Conservation (phyloP, 1,139 yeast species). For the Schwanniomyces etchellsii region DNA sequence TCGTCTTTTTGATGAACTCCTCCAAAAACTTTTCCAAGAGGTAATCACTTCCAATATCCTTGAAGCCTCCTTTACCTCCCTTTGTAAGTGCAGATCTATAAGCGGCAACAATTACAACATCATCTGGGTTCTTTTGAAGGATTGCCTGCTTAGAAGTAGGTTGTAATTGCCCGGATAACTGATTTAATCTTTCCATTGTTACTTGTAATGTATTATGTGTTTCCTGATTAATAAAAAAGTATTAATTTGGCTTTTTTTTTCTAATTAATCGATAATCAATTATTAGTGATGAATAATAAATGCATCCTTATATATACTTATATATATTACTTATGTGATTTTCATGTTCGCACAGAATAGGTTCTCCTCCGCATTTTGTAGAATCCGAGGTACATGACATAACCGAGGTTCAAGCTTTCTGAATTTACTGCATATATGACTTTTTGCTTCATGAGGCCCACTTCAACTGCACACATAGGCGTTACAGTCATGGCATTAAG, state of each 20-base stretch:
- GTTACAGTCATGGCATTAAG: no score
- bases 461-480: no score
- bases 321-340: no score
- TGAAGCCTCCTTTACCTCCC: conserved; percentile 80
- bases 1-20: conserved; percentile 54
- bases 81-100: conserved; percentile 85
- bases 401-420: no score
- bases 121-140: conserved; percentile 66
- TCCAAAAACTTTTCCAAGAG: conserved; percentile 58
- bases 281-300: neutral
- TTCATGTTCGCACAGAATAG: no score
- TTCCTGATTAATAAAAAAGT: conserved; percentile 2
- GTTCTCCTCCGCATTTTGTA: no score
- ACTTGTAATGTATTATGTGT: no score
- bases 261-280: neutral
- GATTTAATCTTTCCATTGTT: conserved; percentile 56
- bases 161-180: conserved; percentile 51
- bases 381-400: no score
- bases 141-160: conserved; percentile 41
- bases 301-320: neutral
- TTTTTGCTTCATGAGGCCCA: no score
- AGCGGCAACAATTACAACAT: conserved; percentile 82
- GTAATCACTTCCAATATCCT: conserved; percentile 72
- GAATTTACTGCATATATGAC: no score
- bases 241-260: neutral